These are phyloP conservation scores for Lepidium didymum DNA, from an alignment of 345 rosid genomes.

Conservation along the genomic window DNA sequence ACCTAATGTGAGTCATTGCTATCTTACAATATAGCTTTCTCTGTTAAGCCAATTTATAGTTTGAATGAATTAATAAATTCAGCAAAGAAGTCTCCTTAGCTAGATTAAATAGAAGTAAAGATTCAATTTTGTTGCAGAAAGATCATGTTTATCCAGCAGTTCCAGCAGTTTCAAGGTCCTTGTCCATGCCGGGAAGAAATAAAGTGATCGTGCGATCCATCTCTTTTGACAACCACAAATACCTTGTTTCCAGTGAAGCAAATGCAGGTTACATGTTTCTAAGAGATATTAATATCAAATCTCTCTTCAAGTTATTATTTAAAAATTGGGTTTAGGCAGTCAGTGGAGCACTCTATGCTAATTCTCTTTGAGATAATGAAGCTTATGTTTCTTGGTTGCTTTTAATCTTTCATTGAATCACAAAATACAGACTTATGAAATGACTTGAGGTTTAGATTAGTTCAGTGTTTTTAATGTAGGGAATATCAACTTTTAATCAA, in stretches of 20 bases:
- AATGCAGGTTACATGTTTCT: constrained; percentile 42
- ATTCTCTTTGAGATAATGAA: background rate
- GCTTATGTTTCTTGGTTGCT: background rate
- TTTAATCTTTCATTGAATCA: background rate
- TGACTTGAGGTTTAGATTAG: background rate
- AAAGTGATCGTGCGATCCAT: constrained; percentile 68
- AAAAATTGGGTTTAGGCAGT: background rate
- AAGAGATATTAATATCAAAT: background rate
- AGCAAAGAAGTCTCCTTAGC: background rate
- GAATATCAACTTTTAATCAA: background rate
- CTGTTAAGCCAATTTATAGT: background rate
- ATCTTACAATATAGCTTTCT: background rate
- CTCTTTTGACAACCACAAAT: constrained; percentile 54
- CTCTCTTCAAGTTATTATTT: background rate
- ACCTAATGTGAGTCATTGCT: constrained; percentile 43
- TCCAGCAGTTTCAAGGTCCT: constrained; percentile 67
- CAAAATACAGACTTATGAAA: background rate
- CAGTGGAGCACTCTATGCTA: background rate
- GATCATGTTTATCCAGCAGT: constrained; percentile 36
- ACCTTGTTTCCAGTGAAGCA: constrained; percentile 32
- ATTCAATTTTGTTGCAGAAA: constrained; percentile 44
- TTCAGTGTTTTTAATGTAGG: background rate
- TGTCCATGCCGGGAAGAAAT: constrained; percentile 69
- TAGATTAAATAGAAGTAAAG: background rate
- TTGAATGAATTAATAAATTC: background rate